Evolutionary conservation across 257 asterid species (phyloP).

Genomic region (Verbena officinalis): DNA sequence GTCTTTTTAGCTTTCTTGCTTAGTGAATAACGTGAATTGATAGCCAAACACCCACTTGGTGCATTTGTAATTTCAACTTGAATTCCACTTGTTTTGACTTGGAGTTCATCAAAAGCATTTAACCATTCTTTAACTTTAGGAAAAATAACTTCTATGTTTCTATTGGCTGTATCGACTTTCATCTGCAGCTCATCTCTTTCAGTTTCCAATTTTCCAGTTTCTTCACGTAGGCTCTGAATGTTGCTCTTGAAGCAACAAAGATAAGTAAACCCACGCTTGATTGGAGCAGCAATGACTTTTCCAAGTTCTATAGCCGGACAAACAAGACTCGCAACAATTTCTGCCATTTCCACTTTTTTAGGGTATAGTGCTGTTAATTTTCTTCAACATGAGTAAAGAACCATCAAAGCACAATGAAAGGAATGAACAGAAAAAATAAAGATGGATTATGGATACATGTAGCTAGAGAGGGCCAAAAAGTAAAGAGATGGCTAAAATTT

Average conservation of each 20-base stretch:
- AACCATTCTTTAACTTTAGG: conserved; percentile 21
- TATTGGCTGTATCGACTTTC: not conserved
- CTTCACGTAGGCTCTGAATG: not conserved
- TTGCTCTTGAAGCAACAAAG: conserved; percentile 22
- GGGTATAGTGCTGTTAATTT: too few species aligned
- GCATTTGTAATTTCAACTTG: not conserved
- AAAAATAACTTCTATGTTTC: not conserved
- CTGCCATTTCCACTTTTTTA: conserved; percentile 8
- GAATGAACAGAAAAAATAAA: too few species aligned
- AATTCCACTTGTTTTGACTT: not conserved
- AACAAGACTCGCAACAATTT: not conserved
- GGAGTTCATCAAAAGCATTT: not conserved
- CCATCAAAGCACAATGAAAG: too few species aligned
- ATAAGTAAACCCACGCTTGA: conserved; percentile 7
- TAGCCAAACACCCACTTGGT: not conserved
- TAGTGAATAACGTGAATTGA: not conserved
- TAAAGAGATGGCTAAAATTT: too few species aligned
- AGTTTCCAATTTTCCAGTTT: not conserved
- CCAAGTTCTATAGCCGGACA: not conserved
- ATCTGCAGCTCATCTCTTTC: not conserved
- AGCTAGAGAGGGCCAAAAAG: too few species aligned
- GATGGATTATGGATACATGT: too few species aligned
- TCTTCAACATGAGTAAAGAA: too few species aligned
- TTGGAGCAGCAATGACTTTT: not conserved
- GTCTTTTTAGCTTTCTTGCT: conserved; percentile 21